Conservation (phyloP, 495 filamentous ascomycete genomes). For the Penicillium dipodomyicola region DNA sequence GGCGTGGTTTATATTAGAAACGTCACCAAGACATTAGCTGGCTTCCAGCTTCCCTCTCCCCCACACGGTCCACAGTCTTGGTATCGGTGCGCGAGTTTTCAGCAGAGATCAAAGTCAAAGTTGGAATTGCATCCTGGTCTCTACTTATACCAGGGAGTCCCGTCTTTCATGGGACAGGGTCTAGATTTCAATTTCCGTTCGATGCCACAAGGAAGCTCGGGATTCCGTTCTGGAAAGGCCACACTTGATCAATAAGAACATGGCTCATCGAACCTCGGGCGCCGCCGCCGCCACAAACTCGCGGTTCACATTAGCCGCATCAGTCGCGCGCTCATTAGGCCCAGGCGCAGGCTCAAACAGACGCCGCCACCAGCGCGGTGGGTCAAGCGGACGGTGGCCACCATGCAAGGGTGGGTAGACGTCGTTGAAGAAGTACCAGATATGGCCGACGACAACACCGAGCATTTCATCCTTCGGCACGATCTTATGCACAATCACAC, state of each 20-base stretch:
- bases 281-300: slow-evolving; percentile 43
- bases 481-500: slow-evolving; percentile 75
- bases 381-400: slow-evolving; percentile 83
- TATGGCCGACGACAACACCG: slow-evolving; percentile 87
- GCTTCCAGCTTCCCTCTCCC: background rate
- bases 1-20: background rate
- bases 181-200: background rate
- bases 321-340: slow-evolving; percentile 23
- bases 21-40: background rate
- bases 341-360: slow-evolving; percentile 62
- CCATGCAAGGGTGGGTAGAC: slow-evolving; percentile 89
- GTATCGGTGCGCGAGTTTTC: background rate
- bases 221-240: background rate
- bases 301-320: slow-evolving; percentile 32
- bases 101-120: background rate
- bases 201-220: background rate
- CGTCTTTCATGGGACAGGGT: background rate
- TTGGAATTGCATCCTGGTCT: background rate
- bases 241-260: background rate
- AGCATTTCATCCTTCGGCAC: slow-evolving; percentile 95
- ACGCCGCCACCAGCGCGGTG: slow-evolving; percentile 86
- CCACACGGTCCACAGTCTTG: background rate
- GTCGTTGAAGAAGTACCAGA: slow-evolving; percentile 98
- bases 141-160: background rate
- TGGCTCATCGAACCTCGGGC: slow-evolving; percentile 38